These are phyloP conservation scores for Cynara cardunculus DNA, from an alignment of 129 eudicot species.

Conservation along the genomic window DNA sequence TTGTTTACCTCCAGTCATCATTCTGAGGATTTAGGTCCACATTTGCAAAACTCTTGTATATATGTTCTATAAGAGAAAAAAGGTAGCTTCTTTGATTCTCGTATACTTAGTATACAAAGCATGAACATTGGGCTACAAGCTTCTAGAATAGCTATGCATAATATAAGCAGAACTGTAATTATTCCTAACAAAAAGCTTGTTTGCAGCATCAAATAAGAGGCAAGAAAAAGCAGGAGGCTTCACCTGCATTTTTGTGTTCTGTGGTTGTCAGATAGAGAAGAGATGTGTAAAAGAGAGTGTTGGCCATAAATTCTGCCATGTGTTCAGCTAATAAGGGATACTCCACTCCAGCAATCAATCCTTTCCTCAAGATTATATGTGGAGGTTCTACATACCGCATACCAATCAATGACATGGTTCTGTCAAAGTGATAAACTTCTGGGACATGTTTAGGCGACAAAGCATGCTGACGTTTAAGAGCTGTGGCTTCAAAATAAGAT, in stretches of 20 bases:
- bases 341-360: conserved; percentile 80
- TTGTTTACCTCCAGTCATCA: no score
- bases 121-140: neutral
- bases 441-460: conserved; percentile 90
- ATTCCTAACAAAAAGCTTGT: neutral
- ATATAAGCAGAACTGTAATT: neutral
- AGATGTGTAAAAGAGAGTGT: conserved; percentile 77
- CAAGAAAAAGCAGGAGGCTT: neutral
- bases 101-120: neutral
- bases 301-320: conserved; percentile 84
- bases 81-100: neutral
- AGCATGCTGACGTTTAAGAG: conserved; percentile 61
- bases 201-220: neutral
- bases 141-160: neutral
- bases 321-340: conserved; percentile 86
- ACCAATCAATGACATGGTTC: conserved; percentile 77
- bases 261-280: conserved; percentile 84
- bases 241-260: conserved; percentile 84
- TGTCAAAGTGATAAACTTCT: conserved; percentile 91
- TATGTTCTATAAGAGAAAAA: neutral
- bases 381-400: conserved; percentile 95
- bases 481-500: conserved; percentile 81
- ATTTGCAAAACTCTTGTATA: neutral
- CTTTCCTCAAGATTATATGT: conserved; percentile 86
- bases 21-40: neutral